Evolutionary conservation across 2,329 filamentous ascomycete species (phyloP).

Genomic region (Paecilomyces formosus): DNA sequence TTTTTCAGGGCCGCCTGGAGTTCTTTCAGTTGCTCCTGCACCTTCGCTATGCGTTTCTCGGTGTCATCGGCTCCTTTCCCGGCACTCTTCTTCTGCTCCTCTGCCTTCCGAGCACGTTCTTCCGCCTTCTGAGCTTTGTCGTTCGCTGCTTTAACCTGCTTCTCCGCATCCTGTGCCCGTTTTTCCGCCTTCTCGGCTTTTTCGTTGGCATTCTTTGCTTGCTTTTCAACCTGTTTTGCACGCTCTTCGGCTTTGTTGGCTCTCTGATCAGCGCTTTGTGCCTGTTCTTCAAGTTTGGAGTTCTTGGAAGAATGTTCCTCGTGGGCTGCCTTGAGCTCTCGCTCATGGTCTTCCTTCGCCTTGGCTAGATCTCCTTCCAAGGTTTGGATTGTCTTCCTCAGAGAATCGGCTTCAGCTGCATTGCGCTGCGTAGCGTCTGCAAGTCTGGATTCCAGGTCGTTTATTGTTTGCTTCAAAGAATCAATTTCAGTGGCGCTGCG

Average conservation of each 20-base stretch:
- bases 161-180: conserved; percentile 20
- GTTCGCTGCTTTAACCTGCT: conserved; percentile 13
- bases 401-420: conserved; percentile 51
- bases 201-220: conserved; percentile 35
- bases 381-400: conserved; percentile 51
- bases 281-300: conserved; percentile 42
- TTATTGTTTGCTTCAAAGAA: conserved; percentile 21
- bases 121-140: conserved; percentile 14
- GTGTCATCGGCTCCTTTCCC: conserved; percentile 11
- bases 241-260: conserved; percentile 25
- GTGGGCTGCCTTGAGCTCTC: conserved; percentile 53
- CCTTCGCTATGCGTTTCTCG: background rate
- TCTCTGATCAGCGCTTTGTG: conserved; percentile 36
- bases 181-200: conserved; percentile 28
- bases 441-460: conserved; percentile 44
- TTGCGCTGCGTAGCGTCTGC: conserved; percentile 42
- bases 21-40: conserved; percentile 14
- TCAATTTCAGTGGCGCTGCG: conserved; percentile 49
- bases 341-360: conserved; percentile 53
- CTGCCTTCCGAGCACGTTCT: conserved; percentile 2
- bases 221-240: conserved; percentile 20
- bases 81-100: conserved; percentile 15
- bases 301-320: conserved; percentile 43
- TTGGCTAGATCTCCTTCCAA: conserved; percentile 45
- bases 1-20: conserved; percentile 17